These are phyloP conservation scores for Verticillium nonalfalfae DNA, from an alignment of 2,329 filamentous ascomycete species.

Conservation along the genomic window DNA sequence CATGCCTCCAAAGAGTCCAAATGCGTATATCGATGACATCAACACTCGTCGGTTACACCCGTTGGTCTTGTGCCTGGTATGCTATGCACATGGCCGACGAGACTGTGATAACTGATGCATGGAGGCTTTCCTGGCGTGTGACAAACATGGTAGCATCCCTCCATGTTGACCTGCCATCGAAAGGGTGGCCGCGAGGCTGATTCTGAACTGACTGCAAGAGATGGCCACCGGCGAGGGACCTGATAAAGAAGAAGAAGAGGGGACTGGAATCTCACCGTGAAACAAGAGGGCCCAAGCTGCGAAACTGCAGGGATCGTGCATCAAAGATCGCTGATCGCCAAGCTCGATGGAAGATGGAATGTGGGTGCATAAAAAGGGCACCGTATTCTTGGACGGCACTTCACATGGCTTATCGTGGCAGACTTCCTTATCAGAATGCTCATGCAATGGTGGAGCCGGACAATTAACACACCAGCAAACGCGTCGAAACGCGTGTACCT, in stretches of 20 bases:
- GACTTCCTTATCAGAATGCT: background rate
- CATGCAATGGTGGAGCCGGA: background rate
- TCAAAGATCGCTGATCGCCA: background rate
- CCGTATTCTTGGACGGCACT: background rate
- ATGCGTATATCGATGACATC: background rate
- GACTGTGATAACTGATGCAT: too few species aligned
- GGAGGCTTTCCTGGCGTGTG: too few species aligned
- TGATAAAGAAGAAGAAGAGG: background rate
- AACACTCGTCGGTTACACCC: background rate
- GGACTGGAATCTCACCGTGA: background rate
- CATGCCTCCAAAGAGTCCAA: background rate
- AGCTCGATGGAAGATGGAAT: background rate
- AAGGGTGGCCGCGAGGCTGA: too few species aligned
- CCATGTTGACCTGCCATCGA: too few species aligned
- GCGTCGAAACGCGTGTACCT: conserved; percentile 1
- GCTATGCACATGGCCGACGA: background rate
- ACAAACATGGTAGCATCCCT: too few species aligned
- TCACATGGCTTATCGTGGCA: background rate
- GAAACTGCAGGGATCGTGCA: background rate
- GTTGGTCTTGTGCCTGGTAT: background rate
- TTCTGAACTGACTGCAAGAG: too few species aligned
- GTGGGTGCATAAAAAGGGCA: background rate
- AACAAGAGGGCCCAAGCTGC: background rate
- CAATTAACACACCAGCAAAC: background rate
- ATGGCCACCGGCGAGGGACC: background rate